Base-by-base conservation (phyloP, 1,284 basidiomycete genomes). In the Blastosporella zonata region DNA sequence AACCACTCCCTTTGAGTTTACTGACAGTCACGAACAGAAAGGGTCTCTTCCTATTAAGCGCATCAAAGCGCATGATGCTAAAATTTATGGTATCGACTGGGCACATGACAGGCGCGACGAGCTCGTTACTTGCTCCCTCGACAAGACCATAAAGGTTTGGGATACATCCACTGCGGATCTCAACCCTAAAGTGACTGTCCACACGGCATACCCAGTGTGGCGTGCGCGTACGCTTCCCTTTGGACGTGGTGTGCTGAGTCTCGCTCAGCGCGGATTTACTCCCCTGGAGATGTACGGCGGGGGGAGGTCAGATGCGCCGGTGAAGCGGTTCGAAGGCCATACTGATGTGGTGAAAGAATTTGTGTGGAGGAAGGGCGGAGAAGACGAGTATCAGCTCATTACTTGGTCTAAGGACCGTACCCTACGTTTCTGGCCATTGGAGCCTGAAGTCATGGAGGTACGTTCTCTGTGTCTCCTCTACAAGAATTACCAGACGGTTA, bases 331-430 rank as follows among this genome's bases (percentile, higher is more conserved):
- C 57, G 88, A 90, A 55, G 95, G 94, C 0, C 93, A 97, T 64
- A 79, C 82, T 0, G 94, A 97, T 60, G 90, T 94, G 3, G 96
- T 98, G 29, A 97, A 97, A 61, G 96, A 99, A 68, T 99, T 97
- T 62, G 94, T 99, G 1, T 98, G 97, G 94, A 75, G 97, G 50
- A 82, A 79, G 56, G 79, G 81, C 12, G 75, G 72, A 17, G 60
- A 68, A 55, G 62, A 82, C 7, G 84, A 90, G 50, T 95, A 93
- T 65, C 94, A 97, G 64, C 77, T 99, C 2, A 91, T 99, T 43
- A 98, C 95, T 0, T 98, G 95, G 96, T 92, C 91, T 1, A 96
- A 95, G 66, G 97, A 98, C 62, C 82, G 93, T 36, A 96, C 90
- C 0, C 70, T 99, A 28, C 74, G 93, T 7, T 89, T 98, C 58